A percentile compares a stretch with the other conserved stretches of the same genome.
Evolutionary conservation across 176 grass and related monocot genomes (phyloP).

Genomic region (Triticum monococcum): DNA sequence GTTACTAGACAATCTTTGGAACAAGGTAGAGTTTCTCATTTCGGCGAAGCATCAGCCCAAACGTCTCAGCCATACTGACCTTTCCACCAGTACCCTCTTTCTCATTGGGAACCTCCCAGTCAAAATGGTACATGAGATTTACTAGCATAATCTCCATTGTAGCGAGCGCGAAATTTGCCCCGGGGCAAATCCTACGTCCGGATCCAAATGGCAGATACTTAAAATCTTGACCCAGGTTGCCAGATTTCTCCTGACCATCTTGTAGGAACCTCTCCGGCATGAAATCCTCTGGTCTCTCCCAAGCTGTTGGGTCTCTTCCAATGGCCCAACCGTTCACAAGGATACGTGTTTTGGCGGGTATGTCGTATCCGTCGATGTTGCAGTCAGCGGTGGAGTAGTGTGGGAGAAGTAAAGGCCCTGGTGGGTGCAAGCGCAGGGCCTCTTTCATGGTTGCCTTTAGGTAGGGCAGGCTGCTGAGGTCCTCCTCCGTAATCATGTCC

Average conservation of each 20-base stretch:
- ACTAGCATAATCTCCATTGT: constrained; percentile 31
- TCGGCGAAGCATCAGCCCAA: constrained; percentile 14
- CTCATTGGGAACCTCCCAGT: constrained; percentile 29
- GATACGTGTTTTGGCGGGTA: constrained; percentile 30
- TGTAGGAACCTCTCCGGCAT: constrained; percentile 33
- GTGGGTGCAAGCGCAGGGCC: constrained; percentile 36
- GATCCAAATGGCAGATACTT: constrained; percentile 35
- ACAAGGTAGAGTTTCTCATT: constrained; percentile 24
- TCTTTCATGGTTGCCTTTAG: constrained; percentile 39
- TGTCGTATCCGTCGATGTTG: constrained; percentile 16
- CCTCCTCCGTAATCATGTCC: constrained; percentile 7
- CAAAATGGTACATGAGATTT: constrained; percentile 40
- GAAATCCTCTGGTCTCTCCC: constrained; percentile 30
- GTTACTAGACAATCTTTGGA: neutral
- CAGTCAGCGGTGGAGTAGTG: constrained; percentile 31
- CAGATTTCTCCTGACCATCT: neutral
- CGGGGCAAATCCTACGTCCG: constrained; percentile 24
- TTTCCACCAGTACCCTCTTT: neutral
- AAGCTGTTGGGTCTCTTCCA: constrained; percentile 24
- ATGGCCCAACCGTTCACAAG: constrained; percentile 41
- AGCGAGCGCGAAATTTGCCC: constrained; percentile 25
- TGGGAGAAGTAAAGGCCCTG: constrained; percentile 31
- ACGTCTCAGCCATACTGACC: constrained; percentile 31
- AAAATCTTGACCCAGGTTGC: constrained; percentile 21
- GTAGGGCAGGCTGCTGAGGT: constrained; percentile 24